Evolutionary conservation across 2,329 filamentous ascomycete species (phyloP), one percentile per base, ranked within the genome.

Genomic region (Purpureocillium lavendulum): DNA sequence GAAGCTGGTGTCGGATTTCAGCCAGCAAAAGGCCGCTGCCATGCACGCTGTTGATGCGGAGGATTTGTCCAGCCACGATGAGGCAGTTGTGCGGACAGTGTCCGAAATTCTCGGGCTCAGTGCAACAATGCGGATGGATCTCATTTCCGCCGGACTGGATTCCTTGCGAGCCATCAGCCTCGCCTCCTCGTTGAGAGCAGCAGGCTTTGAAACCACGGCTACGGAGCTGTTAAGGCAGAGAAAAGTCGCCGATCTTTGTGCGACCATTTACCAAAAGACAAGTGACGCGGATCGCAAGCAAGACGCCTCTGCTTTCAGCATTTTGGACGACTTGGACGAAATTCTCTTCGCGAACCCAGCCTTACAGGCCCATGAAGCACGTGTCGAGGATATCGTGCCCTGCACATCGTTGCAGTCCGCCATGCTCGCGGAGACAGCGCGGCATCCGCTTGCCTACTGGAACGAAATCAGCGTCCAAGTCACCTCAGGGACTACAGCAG

Each of bases 341-440:
- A 42, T 59, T 10, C n/a, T 48, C 13, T 33, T 39, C 12, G 40
- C 47, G 6, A 47, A 49, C 24, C 16, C 49, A 7, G 39, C 26
- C 8, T 17, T 50, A 7, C 32, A 44, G 5, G 35, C 35, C 30
- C 42, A 58, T 7, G 30, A 47, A 8, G 44, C 51, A 2, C 40
- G 57, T 3, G 45, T 68, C 9, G 60, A 69, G 28, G 58, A 64
- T 17, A 51, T 80, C n/a, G 55, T 71, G 14, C 71, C 71, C 4
- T 92, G 86, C 55, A 89, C 81, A 4, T 72, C 80, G 12, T 67
- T 92, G 9, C 89, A 96, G 51, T 65, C 73, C 14, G 80, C 86
- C 2, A 94, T 95, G 87, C 68, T 95, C 13, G 69, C 76, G 0
- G 87, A 94, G 61, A 89, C 86, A 1, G 59, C 69, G 3, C 67